Evolutionary conservation across 2,329 filamentous ascomycete genomes (phyloP).

Genomic region (Grosmannia clavigera): DNA sequence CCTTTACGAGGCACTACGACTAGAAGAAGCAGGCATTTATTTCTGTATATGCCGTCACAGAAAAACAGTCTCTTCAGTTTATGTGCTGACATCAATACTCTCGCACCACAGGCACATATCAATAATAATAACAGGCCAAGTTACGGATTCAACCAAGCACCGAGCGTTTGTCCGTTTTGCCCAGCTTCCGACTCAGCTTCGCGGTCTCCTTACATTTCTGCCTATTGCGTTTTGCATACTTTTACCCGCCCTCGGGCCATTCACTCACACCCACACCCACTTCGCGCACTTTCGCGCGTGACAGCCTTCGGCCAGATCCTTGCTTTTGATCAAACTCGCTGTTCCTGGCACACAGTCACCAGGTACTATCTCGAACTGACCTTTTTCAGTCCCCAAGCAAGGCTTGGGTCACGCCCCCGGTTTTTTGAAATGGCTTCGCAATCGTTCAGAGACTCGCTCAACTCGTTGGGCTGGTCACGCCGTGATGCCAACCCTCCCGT

Average conservation of each 20-base stretch:
- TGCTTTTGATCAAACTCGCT: background rate
- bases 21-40: background rate
- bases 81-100: too few species aligned
- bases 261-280: background rate
- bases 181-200: too few species aligned
- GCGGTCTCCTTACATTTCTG: background rate
- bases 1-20: background rate
- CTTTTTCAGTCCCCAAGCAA: background rate
- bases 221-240: background rate
- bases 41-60: background rate
- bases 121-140: too few species aligned
- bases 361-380: background rate
- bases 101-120: too few species aligned
- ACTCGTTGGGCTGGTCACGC: conserved; percentile 87
- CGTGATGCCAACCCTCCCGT: conserved; percentile 66
- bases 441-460: conserved; percentile 89
- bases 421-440: conserved; percentile 58
- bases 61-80: background rate
- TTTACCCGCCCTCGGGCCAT: background rate
- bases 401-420: too few species aligned
- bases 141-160: too few species aligned
- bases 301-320: background rate
- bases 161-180: too few species aligned
- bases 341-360: background rate
- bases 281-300: background rate